Evolutionary conservation across 768 basidiomycete genomes (phyloP).

Genomic region (Russula emetica): DNA sequence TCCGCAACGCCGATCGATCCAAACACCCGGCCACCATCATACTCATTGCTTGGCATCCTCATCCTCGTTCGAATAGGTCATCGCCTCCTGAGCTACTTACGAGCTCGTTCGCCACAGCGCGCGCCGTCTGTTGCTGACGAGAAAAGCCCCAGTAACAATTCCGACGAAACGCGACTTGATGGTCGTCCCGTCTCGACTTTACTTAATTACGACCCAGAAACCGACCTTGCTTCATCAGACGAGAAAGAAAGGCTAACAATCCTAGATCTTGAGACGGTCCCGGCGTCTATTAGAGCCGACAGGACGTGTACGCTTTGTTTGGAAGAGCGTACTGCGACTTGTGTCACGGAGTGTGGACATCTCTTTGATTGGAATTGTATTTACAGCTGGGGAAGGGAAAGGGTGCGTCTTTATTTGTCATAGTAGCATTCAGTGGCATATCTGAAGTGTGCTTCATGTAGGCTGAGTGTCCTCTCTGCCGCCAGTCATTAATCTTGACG

Average conservation of each 20-base stretch:
- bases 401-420: constrained; percentile 42
- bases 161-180: constrained; percentile 50
- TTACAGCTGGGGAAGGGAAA: constrained; percentile 84
- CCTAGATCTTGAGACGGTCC: constrained; percentile 55
- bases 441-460: constrained; percentile 32
- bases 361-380: constrained; percentile 90
- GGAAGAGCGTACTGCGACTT: constrained; percentile 77
- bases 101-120: constrained; percentile 31
- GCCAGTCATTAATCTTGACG: constrained; percentile 66
- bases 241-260: constrained; percentile 69
- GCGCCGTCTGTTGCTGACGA: constrained; percentile 29
- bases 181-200: constrained; percentile 56
- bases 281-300: constrained; percentile 47
- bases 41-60: constrained; percentile 77
- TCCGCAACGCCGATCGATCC: constrained; percentile 69
- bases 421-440: not conserved
- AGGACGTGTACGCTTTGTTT: constrained; percentile 80
- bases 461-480: constrained; percentile 85
- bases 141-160: constrained; percentile 36
- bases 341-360: constrained; percentile 85
- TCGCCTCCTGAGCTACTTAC: constrained; percentile 50
- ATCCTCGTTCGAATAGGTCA: constrained; percentile 61
- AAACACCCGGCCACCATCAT: constrained; percentile 72
- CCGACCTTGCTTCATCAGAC: constrained; percentile 50
- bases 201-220: constrained; percentile 51